Conservation (phyloP, 148 eudicot species). For the Bassia scoparia region DNA sequence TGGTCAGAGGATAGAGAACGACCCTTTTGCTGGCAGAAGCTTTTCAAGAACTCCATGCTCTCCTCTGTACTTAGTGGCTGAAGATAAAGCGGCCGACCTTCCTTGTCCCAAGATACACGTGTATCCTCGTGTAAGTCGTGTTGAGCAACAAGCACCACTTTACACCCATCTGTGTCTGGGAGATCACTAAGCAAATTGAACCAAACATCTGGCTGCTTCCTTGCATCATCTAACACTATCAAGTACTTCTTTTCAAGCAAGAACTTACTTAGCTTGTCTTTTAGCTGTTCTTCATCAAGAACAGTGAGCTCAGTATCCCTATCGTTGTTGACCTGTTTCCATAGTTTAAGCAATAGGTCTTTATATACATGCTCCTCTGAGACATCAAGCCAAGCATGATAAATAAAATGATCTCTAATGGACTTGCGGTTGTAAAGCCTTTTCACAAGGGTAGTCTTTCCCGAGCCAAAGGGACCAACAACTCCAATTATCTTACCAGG, state of each 20-base stretch:
- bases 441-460: constrained; percentile 27
- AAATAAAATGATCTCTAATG: constrained; percentile 15
- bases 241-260: neutral
- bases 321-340: constrained; percentile 14
- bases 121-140: constrained; percentile 7
- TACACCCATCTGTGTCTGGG: constrained; percentile 10
- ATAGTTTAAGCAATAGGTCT: constrained; percentile 14
- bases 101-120: neutral
- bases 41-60: constrained; percentile 22
- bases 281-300: neutral
- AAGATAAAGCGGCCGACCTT: neutral
- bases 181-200: neutral
- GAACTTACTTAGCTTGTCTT: neutral
- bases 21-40: neutral
- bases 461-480: constrained; percentile 23
- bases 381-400: constrained; percentile 25
- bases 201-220: constrained; percentile 6
- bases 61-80: neutral
- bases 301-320: constrained; percentile 16
- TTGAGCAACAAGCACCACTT: constrained; percentile 20
- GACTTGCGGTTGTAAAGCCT: constrained; percentile 17
- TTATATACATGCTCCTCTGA: neutral
- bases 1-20: neutral
- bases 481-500: neutral
- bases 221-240: constrained; percentile 22